phyloP scores from a whole-genome alignment of 371 early-diverging fungal genomes.

The Lichtheimia ornata region DNA sequence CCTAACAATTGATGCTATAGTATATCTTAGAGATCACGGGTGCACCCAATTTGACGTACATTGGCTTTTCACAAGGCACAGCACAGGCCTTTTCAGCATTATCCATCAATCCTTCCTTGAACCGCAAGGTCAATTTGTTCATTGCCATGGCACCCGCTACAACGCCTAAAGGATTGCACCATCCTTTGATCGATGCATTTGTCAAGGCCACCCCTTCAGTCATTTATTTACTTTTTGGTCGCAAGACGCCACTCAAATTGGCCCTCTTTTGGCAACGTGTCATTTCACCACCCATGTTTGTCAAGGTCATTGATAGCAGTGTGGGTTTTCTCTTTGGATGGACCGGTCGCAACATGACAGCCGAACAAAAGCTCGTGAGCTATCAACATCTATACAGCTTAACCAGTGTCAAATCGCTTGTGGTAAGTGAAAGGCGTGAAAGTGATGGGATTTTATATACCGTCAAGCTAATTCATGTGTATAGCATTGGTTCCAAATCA shows the following conservation, averaged over 20 bases:
- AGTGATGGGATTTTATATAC: neutral
- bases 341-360: constrained; percentile 72
- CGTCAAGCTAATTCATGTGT: neutral
- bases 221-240: constrained; percentile 91
- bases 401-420: constrained; percentile 89
- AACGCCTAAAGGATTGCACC: constrained; percentile 84
- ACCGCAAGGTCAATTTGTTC: constrained; percentile 82
- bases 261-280: constrained; percentile 87
- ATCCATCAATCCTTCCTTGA: constrained; percentile 77
- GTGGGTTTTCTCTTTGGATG: constrained; percentile 87
- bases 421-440: constrained; percentile 51
- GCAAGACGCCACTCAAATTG: constrained; percentile 77
- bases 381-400: constrained; percentile 91
- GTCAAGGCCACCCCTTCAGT: constrained; percentile 87
- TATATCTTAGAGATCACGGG: constrained; percentile 85
- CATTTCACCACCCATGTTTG: constrained; percentile 76
- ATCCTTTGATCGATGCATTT: constrained; percentile 80
- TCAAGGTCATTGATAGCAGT: constrained; percentile 73
- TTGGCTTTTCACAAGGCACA: constrained; percentile 97
- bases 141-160: constrained; percentile 93
- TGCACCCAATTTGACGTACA: constrained; percentile 78
- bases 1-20: constrained; percentile 24
- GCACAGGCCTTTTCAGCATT: constrained; percentile 92
- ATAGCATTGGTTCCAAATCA: constrained; percentile 94
- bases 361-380: constrained; percentile 75